Conservation (phyloP, 208 protist genomes). For the Wallacemonas rigidus region DNA sequence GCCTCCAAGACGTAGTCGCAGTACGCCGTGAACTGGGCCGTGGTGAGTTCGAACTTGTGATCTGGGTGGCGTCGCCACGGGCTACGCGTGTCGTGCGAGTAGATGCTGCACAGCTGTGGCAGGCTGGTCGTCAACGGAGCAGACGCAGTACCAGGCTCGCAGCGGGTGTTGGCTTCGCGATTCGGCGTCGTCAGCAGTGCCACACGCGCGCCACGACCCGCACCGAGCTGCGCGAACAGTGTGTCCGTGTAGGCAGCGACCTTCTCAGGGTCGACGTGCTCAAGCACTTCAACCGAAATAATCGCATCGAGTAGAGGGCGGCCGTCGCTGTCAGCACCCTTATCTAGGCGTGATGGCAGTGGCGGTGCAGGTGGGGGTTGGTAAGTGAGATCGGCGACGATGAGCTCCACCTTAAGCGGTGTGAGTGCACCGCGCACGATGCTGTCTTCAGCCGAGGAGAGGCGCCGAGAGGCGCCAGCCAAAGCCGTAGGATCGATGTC, state of each 20-base stretch:
- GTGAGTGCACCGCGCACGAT: neutral
- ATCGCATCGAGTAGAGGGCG: conserved; percentile 39
- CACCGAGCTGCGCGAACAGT: conserved; percentile 40
- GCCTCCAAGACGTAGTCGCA: conserved; percentile 45
- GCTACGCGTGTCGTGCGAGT: conserved; percentile 9
- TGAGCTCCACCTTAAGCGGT: conserved; percentile 30
- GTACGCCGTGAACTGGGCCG: conserved; percentile 40
- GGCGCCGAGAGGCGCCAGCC: neutral
- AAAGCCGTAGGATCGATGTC: conserved; percentile 33
- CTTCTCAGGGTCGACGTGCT: conserved; percentile 47
- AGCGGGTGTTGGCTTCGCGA: conserved; percentile 39
- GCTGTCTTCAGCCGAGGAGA: conserved; percentile 11
- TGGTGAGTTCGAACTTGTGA: conserved; percentile 68
- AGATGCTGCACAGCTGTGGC: conserved; percentile 27
- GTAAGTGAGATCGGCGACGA: conserved; percentile 52
- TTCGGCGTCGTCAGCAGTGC: conserved; percentile 64
- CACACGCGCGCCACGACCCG: conserved; percentile 27
- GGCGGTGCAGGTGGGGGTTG: neutral
- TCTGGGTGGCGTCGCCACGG: conserved; percentile 36
- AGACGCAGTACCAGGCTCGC: neutral
- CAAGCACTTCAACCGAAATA: conserved; percentile 60
- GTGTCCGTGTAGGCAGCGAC: conserved; percentile 53
- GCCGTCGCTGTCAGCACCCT: neutral
- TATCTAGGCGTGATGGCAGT: neutral
- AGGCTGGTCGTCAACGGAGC: neutral